A percentile compares a stretch with the other conserved stretches of the same genome.
Evolutionary conservation across 2,329 filamentous ascomycete species (phyloP).

Genomic region (Pseudohalonectria lignicola): DNA sequence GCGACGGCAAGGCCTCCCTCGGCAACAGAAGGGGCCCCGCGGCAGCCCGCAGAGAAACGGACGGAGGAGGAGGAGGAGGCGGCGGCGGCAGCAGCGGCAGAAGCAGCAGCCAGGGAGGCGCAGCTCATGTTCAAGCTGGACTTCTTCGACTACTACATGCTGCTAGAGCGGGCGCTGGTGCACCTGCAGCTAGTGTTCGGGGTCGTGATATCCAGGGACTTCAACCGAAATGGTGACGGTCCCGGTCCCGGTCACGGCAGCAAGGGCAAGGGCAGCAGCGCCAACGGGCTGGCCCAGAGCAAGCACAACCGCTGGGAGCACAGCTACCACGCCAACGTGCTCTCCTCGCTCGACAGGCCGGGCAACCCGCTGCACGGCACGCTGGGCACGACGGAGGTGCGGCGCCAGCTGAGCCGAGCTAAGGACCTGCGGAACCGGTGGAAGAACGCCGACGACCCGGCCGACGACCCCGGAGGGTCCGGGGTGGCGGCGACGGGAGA

Average conservation of each 20-base stretch:
- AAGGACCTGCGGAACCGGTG: conserved; percentile 63
- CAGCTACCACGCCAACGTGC: conserved; percentile 59
- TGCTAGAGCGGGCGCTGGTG: conserved; percentile 60
- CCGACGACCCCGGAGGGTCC: neutral
- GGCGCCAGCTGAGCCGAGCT: conserved; percentile 48
- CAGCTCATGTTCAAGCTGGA: conserved; percentile 68
- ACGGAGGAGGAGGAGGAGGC: too few relatives aligned
- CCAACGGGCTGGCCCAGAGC: conserved; percentile 1
- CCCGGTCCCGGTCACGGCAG: too few relatives aligned
- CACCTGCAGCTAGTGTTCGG: conserved; percentile 55
- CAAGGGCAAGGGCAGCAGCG: conserved; percentile 3
- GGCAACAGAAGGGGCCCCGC: neutral
- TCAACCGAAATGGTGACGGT: too few relatives aligned
- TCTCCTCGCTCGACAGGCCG: conserved; percentile 47
- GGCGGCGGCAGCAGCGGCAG: conserved; percentile 20
- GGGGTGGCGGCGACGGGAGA: neutral
- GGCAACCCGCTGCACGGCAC: conserved; percentile 43
- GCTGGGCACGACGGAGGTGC: conserved; percentile 43
- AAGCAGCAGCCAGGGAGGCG: conserved; percentile 25
- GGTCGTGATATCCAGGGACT: conserved; percentile 32
- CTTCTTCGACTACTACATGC: conserved; percentile 66
- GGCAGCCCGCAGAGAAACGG: neutral
- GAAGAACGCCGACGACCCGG: conserved; percentile 51
- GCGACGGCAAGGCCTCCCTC: conserved; percentile 20
- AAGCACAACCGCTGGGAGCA: conserved; percentile 10